A percentile compares a stretch with the other conserved stretches of the same genome.
phyloP scores from a whole-genome alignment of 176 grass and related monocot genomes.

The Cenchrus fungigraminus region DNA sequence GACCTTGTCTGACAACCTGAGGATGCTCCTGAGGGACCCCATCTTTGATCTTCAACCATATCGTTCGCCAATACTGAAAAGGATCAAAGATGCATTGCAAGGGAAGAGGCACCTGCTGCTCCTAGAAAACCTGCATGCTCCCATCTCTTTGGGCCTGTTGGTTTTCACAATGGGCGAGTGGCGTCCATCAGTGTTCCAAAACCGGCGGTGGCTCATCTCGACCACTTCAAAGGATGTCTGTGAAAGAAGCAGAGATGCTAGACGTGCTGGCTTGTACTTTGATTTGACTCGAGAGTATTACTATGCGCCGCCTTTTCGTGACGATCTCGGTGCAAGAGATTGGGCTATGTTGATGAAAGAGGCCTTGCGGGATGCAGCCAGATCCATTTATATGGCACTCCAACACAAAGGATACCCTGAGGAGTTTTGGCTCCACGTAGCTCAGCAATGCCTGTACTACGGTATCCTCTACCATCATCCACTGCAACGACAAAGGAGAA shows the following conservation, averaged over 20 bases:
- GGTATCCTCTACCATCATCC: background rate
- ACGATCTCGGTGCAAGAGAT: background rate
- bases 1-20: too few relatives aligned
- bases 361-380: background rate
- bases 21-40: too few relatives aligned
- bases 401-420: background rate
- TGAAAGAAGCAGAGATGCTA: background rate
- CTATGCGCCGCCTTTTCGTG: background rate
- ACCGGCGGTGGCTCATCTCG: background rate
- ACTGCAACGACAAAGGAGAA: too few relatives aligned
- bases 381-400: background rate
- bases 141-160: background rate
- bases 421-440: background rate
- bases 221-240: constrained; percentile 7
- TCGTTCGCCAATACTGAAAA: fast-evolving
- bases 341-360: background rate
- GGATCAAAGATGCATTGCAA: background rate
- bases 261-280: background rate
- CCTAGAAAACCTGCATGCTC: background rate
- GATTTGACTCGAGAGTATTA: background rate
- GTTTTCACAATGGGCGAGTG: too few relatives aligned
- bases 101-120: background rate
- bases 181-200: background rate
- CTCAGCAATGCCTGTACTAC: background rate
- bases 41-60: background rate